phyloP scores from a whole-genome alignment of 2,329 filamentous ascomycete genomes.

The Cladosporium sphaerospermum region DNA sequence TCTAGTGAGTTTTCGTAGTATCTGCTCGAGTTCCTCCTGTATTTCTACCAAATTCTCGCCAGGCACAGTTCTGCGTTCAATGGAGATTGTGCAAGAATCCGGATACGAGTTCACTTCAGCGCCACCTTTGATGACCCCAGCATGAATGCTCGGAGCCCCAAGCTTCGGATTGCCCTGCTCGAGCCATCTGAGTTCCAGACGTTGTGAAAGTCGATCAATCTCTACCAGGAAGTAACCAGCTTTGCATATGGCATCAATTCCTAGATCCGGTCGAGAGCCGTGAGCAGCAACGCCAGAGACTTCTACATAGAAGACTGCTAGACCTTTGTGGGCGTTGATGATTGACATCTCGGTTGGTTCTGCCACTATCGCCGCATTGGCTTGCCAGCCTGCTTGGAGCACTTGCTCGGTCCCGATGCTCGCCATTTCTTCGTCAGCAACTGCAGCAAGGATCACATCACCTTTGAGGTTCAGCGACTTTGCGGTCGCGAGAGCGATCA shows the following conservation, averaged over 20 bases:
- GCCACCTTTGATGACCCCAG: not conserved
- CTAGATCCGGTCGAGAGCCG: not conserved
- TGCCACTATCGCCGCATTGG: constrained; percentile 46
- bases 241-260: not conserved
- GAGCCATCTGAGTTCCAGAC: not conserved
- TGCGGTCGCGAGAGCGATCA: constrained; percentile 37
- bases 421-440: constrained; percentile 48
- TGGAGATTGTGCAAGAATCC: not conserved
- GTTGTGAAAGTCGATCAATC: not conserved
- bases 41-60: constrained; percentile 23
- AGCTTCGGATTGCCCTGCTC: not conserved
- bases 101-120: not conserved
- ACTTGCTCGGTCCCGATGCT: constrained; percentile 48
- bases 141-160: not conserved
- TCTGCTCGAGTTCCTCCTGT: constrained; percentile 21
- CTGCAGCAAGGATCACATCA: constrained; percentile 48
- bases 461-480: constrained; percentile 32
- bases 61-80: constrained; percentile 7
- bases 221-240: not conserved
- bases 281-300: not conserved
- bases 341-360: constrained; percentile 44
- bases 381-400: constrained; percentile 46
- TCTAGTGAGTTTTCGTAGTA: not conserved
- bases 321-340: constrained; percentile 9
- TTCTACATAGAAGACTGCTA: not conserved